Evolutionary conservation across 176 grass and related monocot genomes (phyloP), one percentile per base, ranked within the genome.

Genomic region (Neostapfia colusana): DNA sequence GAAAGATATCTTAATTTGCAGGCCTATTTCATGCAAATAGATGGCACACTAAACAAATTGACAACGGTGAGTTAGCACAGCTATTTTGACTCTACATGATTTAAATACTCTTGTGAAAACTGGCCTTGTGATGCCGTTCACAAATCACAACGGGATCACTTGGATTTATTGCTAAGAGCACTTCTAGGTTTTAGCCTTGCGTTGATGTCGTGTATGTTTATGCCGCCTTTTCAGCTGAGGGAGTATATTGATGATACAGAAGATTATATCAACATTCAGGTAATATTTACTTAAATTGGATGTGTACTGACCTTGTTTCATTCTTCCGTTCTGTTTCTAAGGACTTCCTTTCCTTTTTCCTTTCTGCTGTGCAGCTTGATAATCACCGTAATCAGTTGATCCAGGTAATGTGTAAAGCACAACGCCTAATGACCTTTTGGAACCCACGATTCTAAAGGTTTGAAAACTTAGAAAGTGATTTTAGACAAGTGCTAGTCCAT

Each of bases 11-110:
- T 86, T 35, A 84, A 41, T 86, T 60, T 90, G 73, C 87, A 99
- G 96, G 96, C 92, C 72, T 99, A 99, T 85, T 95, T 99, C 87
- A 99, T 99, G 96, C 96, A 99, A 90, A 92, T 99, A 70, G 96
- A 99, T 92, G 96, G 89, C 77, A 99, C 92, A 40, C 73, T 92
- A 57, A 99, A 99, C 77, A 99, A 95, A 88, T 81, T 99, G 78
- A 90, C 87, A 77, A 99, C 92, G 38, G 96, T 99, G 86, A 89
- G 89, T 98, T 57, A 4, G 24, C 3, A 4, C 18, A 59, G 40
- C 72, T 70, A 65, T 60, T n/a, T 44, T 59, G 54, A 84, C 18
- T 77, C 65, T 74, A 58, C 36, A 74, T 24, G 41, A 62, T 63
- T 43, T 79, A 18, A 62, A 46, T 70, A 10, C 53, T 36, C 34